A percentile compares a stretch with the other conserved stretches of the same genome.
Conservation (phyloP, 306 rosid species). For the Quercus robur region DNA sequence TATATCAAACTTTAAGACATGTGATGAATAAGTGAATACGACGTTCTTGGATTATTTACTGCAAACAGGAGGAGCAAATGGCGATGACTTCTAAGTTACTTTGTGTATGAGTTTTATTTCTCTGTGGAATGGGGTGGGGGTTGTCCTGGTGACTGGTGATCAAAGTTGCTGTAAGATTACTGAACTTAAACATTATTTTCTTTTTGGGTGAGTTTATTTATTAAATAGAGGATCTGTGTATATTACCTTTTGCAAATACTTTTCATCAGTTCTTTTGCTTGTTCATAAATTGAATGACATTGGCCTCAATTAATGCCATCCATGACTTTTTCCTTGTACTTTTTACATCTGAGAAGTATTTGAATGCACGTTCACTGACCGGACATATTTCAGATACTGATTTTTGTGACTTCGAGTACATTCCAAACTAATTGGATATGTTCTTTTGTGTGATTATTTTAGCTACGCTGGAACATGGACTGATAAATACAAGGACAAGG, state of each 20-base stretch:
- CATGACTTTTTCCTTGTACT: not conserved
- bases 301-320: not conserved
- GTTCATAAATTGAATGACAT: not conserved
- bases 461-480: constrained; percentile 93
- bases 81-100: not conserved
- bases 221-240: not conserved
- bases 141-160: not conserved
- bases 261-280: not conserved
- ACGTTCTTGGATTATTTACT: not conserved
- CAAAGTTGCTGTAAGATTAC: not conserved
- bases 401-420: not conserved
- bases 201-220: not conserved
- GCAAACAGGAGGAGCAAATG: not conserved
- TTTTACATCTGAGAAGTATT: not conserved
- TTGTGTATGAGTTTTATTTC: not conserved
- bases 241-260: not conserved
- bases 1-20: not conserved
- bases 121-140: not conserved
- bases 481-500: constrained; percentile 79
- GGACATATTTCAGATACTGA: not conserved
- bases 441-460: constrained; percentile 17
- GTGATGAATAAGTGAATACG: not conserved
- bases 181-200: not conserved
- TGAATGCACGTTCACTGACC: not conserved
- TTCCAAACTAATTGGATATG: not conserved